Base-by-base conservation (phyloP, 179 eudicot genomes). In the Carnegiea gigantea region DNA sequence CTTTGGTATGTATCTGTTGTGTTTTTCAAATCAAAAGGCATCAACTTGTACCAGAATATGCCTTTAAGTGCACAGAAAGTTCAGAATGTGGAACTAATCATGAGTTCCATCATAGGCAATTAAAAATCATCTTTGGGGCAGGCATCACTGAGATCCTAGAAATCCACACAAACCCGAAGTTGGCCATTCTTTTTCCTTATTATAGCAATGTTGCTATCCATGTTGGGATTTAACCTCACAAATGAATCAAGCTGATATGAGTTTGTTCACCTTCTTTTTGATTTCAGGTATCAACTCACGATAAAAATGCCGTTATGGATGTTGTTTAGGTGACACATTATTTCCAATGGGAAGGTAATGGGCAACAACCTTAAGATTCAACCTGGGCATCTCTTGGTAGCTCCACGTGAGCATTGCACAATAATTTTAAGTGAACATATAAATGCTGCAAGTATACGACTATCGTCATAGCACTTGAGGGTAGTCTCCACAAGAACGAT, bases 1-100 rank as follows among this genome's bases (percentile, higher is more conserved):
- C 81, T 9, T 44, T 78, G 75, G 4, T 68, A 78, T 0, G 74
- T 78, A 9, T 73, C 80, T 1, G 62, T 28, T 5, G 81, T 64
- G 30, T 78, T 78, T 49, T 78, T 78, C 24, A 78, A 49, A 0
- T 75, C 81, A 75, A 75, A 75, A 8, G 77, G 62, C 38, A 46
- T 75, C 20, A 75, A 59, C 24, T 6, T 26, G 60, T 75, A 48
- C 5, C 36, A 75, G 23, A 46, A 75, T 3, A 75, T 75, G 17
- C 77, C 77, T 38, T 46, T 75, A 2, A 60, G 77, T 0, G 33
- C 49, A 12, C 38, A 36, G 9, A 46, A 75, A 13, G 57, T 21
- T 46, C 18, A 46, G 1, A 60, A 59, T 24, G 77, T 49, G 2
- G 38, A 59, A 49, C 46, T 60, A 9, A 75, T 51, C 77, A 75